Evolutionary conservation across 129 eudicot genomes (phyloP).

Genomic region (Solidago caesia): DNA sequence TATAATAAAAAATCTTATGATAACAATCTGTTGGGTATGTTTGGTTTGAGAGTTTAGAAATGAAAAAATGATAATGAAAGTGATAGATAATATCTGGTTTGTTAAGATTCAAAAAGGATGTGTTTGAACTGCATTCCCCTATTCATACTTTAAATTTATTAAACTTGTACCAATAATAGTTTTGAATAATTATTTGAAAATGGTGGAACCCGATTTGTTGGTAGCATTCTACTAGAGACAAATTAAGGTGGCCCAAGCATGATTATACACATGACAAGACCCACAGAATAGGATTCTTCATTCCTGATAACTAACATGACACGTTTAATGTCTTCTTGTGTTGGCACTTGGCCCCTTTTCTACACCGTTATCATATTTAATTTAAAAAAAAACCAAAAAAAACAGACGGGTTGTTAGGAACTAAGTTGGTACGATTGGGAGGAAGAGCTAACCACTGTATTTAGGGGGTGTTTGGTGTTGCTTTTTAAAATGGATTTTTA

Average conservation of each 20-base stretch:
- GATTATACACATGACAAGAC: background rate
- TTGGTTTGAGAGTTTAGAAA: too few species aligned
- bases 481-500: too few species aligned
- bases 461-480: too few species aligned
- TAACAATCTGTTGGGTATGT: too few species aligned
- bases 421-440: background rate
- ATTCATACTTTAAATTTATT: too few species aligned
- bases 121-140: too few species aligned
- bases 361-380: background rate
- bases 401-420: background rate
- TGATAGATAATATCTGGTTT: too few species aligned
- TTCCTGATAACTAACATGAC: background rate
- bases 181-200: background rate
- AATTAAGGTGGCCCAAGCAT: background rate
- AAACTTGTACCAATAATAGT: too few species aligned
- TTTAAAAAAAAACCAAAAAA: too few species aligned
- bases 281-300: background rate
- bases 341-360: background rate
- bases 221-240: background rate
- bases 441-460: background rate
- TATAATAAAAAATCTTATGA: too few species aligned
- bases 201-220: background rate
- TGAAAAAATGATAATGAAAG: too few species aligned
- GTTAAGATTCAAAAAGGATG: too few species aligned
- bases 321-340: background rate